Conservation (phyloP, 306 rosid genomes). For the barrel medic (Medicago truncatula) region MtrunA17r5.0-ANR NC_053048.1:38314501-38315000, state of each 20-base stretch:
- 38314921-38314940: neutral
- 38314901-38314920: neutral
- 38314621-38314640: slow-evolving; percentile 50
- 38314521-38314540: slow-evolving; percentile 55
- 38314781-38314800: neutral
- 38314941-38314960: neutral
- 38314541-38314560: slow-evolving; percentile 47
- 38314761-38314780: neutral
- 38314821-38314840: neutral
- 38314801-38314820: neutral
- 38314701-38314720: neutral
- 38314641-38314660: slow-evolving; percentile 45
- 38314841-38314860: neutral
- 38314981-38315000: neutral
- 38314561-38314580: slow-evolving; percentile 51
- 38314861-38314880: neutral
- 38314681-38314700: slow-evolving; percentile 33
- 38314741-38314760: neutral
- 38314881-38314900: neutral
- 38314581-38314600: slow-evolving; percentile 42
- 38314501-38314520: slow-evolving; percentile 58
- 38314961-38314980: neutral
- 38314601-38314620: slow-evolving; percentile 67
- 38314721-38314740: neutral
- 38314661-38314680: slow-evolving; percentile 48